Base-by-base conservation (phyloP, 2,329 filamentous ascomycete species). In the Tolypocladium amazonense region DNA sequence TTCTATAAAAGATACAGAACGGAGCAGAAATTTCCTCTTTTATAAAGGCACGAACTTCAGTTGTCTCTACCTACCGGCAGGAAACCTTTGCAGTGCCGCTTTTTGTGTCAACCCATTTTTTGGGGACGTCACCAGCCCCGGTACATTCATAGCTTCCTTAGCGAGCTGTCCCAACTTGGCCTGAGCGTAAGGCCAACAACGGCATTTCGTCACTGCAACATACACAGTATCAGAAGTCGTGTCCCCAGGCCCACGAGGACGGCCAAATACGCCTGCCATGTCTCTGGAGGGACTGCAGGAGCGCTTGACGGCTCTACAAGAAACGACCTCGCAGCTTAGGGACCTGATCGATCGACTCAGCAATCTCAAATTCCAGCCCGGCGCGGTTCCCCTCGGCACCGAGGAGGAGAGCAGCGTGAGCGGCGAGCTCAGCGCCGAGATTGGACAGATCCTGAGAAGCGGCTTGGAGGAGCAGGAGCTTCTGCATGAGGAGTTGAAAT, bases 381-480 rank as follows among this genome's bases (percentile, higher is more conserved):
- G 82, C 20, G 81, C 81, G 1, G 76, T 83, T 53, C 80, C 82
- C 25, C 75, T 83, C 6, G 75, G 73, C 59, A 71, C 73, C 11
- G 75, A 76, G 57, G 77, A 79, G 25, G 81, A 82, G 56, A 76
- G 76, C 61, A 80, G 81, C 62, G 78, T 81, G 41, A 84, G 88
- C 59, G 72, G 87, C 25, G 92, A 96, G 74, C 82, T 97, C 39
- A 84, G 85, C 64, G 80, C 84, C 27, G 92, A 97, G 71, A 96
- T 97, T 63, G 86, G 88, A 65, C 86, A 90, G 68, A 82, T 83
- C 23, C 75, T 97, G 62, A 88, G 90, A 66, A 87, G 89, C 60
- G 84, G 89, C 56, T 87, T 95, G 67, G 90, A 95, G 63, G 90
- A 96, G 61, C 82, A 94, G 64, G 92, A 96, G 72, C 74, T 94